phyloP scores from a whole-genome alignment of 139 green algal species.

The Tetraselmis striata region DNA sequence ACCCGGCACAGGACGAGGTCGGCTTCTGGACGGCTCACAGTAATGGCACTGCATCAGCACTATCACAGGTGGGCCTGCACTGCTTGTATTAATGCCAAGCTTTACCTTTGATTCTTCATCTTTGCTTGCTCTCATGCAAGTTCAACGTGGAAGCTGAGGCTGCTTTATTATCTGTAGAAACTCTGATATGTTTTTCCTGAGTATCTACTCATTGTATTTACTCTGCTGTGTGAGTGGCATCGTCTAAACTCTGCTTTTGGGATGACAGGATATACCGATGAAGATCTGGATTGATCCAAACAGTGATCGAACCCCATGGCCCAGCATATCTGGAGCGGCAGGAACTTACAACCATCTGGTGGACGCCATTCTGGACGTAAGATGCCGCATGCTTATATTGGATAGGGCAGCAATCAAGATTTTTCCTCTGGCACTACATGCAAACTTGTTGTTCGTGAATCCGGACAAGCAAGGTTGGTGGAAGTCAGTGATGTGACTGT shows the following conservation, averaged over 20 bases:
- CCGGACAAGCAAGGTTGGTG: neutral
- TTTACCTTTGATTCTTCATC: neutral
- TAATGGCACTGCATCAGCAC: too few relatives aligned
- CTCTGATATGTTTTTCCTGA: neutral
- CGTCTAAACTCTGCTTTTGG: neutral
- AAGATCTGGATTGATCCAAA: neutral
- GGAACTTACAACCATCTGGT: neutral
- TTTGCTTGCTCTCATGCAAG: neutral
- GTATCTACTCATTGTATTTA: neutral
- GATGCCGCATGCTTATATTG: neutral
- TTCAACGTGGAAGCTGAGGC: neutral
- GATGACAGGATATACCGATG: neutral
- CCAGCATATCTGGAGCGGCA: neutral
- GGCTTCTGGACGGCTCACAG: too few relatives aligned
- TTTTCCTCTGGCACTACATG: neutral
- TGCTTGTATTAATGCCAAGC: too few relatives aligned
- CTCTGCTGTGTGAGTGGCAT: too few relatives aligned
- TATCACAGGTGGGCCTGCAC: too few relatives aligned
- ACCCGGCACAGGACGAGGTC: too few relatives aligned
- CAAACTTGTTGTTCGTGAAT: neutral
- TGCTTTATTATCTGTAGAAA: neutral
- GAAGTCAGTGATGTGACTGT: too few relatives aligned
- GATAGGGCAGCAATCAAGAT: neutral
- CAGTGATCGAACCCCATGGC: neutral
- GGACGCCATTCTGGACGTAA: neutral